Evolutionary conservation across 179 eudicot species (phyloP).

Genomic region (Corrigiola litoralis): DNA sequence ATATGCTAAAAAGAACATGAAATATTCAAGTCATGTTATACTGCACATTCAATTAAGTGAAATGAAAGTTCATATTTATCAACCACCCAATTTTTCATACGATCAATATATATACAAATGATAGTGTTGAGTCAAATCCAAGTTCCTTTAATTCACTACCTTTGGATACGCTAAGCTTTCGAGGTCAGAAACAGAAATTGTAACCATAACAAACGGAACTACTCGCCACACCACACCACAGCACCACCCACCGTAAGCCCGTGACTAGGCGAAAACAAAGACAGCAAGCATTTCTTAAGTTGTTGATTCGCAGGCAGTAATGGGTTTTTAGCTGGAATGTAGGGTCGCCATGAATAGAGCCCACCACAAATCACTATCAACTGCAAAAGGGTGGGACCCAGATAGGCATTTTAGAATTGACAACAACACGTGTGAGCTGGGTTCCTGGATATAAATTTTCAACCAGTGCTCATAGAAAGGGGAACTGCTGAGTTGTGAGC

Average conservation of each 20-base stretch:
- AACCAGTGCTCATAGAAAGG: constrained; percentile 33
- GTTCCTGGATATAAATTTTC: constrained; percentile 23
- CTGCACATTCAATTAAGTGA: neutral
- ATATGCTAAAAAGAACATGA: neutral
- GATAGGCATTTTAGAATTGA: constrained; percentile 19
- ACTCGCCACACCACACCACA: neutral
- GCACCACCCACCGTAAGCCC: no score
- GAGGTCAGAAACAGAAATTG: neutral
- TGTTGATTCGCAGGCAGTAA: constrained; percentile 25
- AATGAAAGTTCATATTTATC: no score
- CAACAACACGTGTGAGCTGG: constrained; percentile 43
- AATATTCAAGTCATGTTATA: neutral
- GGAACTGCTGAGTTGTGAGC: constrained; percentile 38
- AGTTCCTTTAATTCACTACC: neutral
- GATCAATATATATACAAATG: neutral
- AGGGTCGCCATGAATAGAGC: constrained; percentile 16
- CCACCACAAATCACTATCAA: constrained; percentile 15
- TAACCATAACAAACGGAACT: neutral
- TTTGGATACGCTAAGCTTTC: no score
- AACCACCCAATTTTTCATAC: no score
- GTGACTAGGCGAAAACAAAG: neutral
- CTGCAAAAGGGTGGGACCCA: constrained; percentile 29
- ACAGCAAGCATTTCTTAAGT: constrained; percentile 22
- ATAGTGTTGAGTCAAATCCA: constrained; percentile 6
- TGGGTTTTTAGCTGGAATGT: constrained; percentile 26